These are phyloP conservation scores for Phytophthora fragariae DNA, from an alignment of 352 stramenopile genomes.

Conservation along the genomic window DNA sequence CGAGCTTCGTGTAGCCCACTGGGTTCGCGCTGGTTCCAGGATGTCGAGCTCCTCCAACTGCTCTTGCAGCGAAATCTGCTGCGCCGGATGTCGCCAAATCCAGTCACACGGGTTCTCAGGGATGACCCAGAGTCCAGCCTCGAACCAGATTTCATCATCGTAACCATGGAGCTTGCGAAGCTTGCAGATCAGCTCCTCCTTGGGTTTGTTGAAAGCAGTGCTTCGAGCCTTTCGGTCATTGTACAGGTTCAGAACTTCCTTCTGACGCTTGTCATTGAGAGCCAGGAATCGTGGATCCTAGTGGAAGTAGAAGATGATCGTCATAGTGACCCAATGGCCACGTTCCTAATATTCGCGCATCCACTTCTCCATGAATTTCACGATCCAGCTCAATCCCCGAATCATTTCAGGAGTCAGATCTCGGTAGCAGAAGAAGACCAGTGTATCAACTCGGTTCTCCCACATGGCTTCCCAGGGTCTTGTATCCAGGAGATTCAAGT, in stretches of 20 bases:
- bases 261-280: no score
- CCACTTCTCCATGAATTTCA: slow-evolving; percentile 3
- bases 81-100: no score
- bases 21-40: background rate
- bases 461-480: background rate
- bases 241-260: background rate
- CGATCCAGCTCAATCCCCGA: background rate
- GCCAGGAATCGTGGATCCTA: background rate
- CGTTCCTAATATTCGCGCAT: background rate
- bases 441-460: background rate
- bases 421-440: background rate
- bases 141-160: background rate
- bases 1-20: no score
- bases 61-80: no score
- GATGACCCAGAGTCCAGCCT: background rate
- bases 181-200: background rate
- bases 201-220: background rate
- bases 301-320: background rate
- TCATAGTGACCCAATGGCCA: slow-evolving; percentile 3
- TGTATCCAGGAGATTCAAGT: background rate
- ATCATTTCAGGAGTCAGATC: background rate
- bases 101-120: background rate
- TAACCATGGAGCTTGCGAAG: background rate
- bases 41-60: background rate
- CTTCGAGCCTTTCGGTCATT: background rate